A percentile compares a stretch with the other conserved stretches of the same genome.
These are phyloP conservation scores for Chytridiales sp. DNA, from an alignment of 371 early-diverging fungal species.

Conservation along the genomic window DNA sequence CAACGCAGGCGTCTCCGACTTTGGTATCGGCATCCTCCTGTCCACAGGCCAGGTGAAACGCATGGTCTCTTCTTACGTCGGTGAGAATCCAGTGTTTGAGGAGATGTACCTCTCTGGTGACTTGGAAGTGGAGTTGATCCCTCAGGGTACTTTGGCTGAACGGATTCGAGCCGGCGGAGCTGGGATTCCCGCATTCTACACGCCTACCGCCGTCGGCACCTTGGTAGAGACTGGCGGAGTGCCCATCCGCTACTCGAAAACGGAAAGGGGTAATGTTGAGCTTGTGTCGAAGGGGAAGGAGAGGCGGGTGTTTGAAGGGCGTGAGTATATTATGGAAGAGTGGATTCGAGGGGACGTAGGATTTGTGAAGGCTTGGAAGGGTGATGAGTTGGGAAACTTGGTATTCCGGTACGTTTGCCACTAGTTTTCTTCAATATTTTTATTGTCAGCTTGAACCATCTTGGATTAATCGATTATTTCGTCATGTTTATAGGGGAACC, in stretches of 20 bases:
- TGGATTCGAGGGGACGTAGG: constrained; percentile 67
- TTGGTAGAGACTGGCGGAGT: constrained; percentile 55
- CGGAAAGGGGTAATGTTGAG: no score
- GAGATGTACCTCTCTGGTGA: constrained; percentile 69
- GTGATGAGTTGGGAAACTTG: constrained; percentile 66
- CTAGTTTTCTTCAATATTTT: not conserved
- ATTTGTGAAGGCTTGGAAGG: constrained; percentile 75
- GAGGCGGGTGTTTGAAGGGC: constrained; percentile 57
- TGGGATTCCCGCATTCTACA: constrained; percentile 73
- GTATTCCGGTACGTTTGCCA: constrained; percentile 43
- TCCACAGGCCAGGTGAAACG: constrained; percentile 58
- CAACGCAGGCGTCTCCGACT: constrained; percentile 59
- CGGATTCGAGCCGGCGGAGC: constrained; percentile 68
- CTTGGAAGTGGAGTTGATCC: constrained; percentile 69
- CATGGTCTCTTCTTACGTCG: constrained; percentile 71
- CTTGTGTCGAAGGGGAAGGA: no score
- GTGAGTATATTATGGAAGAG: constrained; percentile 67
- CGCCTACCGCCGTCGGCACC: constrained; percentile 68
- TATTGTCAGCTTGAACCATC: no score
- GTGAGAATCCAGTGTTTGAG: constrained; percentile 73
- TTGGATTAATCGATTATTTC: no score
- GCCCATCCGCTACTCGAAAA: constrained; percentile 61
- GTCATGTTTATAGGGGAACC: constrained; percentile 41
- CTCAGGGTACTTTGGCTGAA: constrained; percentile 68
- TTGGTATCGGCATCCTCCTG: constrained; percentile 64